Evolutionary conservation across 2,329 filamentous ascomycete species (phyloP).

Genomic region (Dactylellina sp.): DNA sequence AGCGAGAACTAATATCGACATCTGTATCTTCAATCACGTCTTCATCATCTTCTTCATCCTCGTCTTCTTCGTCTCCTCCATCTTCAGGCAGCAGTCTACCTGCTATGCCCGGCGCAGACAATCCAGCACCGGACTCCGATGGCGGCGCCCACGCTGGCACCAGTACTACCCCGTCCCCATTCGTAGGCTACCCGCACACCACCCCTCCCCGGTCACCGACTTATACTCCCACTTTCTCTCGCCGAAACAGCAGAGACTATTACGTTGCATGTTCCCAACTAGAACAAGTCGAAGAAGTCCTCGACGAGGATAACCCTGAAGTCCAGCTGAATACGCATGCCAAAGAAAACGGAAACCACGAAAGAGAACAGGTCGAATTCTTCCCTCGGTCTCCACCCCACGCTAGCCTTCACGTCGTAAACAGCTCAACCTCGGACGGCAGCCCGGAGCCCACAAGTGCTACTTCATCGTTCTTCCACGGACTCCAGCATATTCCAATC

Average conservation of each 20-base stretch:
- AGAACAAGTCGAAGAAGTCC: slow-evolving; percentile 37
- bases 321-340: not conserved
- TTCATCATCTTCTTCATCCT: slow-evolving; percentile 11
- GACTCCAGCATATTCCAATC: slow-evolving; percentile 29
- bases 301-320: slow-evolving; percentile 38
- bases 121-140: slow-evolving; percentile 23
- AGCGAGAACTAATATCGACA: slow-evolving; percentile 26
- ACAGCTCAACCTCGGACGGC: slow-evolving; percentile 12
- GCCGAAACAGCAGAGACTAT: slow-evolving; percentile 37
- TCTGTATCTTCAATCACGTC: slow-evolving; percentile 24
- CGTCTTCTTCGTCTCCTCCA: slow-evolving; percentile 21
- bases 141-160: not conserved
- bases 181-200: slow-evolving; percentile 13
- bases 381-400: not conserved
- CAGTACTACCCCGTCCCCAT: not conserved
- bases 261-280: slow-evolving; percentile 35
- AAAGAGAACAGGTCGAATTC: slow-evolving; percentile 2
- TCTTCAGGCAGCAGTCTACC: slow-evolving; percentile 29
- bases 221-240: slow-evolving; percentile 10
- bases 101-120: slow-evolving; percentile 47
- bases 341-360: slow-evolving; percentile 1
- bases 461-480: not conserved
- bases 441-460: not conserved
- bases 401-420: slow-evolving; percentile 1
- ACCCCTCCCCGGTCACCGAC: slow-evolving; percentile 1